Evolutionary conservation across 202 grass and related monocot genomes (phyloP).

Genomic region (Brachypodium distachyon): DNA sequence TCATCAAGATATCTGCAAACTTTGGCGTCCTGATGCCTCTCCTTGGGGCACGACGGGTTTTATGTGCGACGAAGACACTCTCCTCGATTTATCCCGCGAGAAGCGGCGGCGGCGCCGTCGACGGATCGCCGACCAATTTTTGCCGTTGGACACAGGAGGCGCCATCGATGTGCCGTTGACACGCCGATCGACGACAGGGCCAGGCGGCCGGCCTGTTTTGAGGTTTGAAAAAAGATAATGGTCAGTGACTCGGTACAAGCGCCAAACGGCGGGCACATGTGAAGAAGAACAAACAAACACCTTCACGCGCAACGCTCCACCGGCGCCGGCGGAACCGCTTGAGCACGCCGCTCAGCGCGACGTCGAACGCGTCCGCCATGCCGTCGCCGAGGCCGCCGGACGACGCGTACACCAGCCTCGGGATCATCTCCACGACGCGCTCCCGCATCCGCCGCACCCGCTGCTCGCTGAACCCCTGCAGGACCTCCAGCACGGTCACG

Average conservation of each 20-base stretch:
- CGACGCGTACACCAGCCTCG: constrained; percentile 62
- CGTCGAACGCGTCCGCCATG: constrained; percentile 59
- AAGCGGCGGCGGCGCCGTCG: not conserved
- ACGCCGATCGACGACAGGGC: not conserved
- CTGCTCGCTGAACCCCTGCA: constrained; percentile 48
- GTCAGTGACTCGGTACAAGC: not conserved
- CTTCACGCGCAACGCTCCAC: not conserved
- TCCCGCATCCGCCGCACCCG: constrained; percentile 60
- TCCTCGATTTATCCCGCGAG: not conserved
- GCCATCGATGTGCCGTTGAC: not conserved
- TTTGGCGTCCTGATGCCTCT: not conserved
- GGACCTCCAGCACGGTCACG: constrained; percentile 39
- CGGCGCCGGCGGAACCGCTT: constrained; percentile 31
- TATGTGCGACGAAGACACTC: not conserved
- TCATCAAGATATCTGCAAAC: constrained; percentile 21
- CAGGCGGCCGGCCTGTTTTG: not conserved
- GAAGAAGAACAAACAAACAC: not conserved
- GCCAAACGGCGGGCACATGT: no score
- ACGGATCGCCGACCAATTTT: not conserved
- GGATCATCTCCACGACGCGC: constrained; percentile 83
- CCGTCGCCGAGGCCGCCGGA: constrained; percentile 37
- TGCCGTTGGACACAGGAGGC: not conserved
- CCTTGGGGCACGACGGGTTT: not conserved
- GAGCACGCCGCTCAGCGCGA: constrained; percentile 55
- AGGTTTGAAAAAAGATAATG: not conserved